Percentiles rank a stretch among this genome's conserved stretches.
Conservation (phyloP, 208 protist genomes). For the Wallacemonas sp. region DNA sequence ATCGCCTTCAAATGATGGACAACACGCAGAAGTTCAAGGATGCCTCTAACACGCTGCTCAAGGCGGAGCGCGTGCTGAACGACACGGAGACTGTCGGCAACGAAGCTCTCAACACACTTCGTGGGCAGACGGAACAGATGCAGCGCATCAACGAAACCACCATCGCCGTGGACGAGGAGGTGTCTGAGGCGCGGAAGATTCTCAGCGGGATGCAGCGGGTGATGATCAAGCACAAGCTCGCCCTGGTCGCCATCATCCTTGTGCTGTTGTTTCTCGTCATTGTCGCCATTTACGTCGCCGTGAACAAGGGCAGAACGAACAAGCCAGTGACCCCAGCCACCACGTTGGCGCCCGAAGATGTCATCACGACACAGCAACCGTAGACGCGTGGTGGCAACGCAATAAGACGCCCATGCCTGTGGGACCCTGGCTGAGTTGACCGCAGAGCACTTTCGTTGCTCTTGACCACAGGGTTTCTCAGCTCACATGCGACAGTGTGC, state of each 20-base stretch:
- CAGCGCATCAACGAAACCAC: slow-evolving; percentile 65
- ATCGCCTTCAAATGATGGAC: slow-evolving; percentile 68
- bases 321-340: background rate
- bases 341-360: slow-evolving; percentile 21
- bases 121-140: slow-evolving; percentile 68
- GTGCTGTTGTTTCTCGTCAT: slow-evolving; percentile 63
- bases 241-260: slow-evolving; percentile 53
- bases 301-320: slow-evolving; percentile 25
- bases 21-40: slow-evolving; percentile 71
- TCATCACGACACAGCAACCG: slow-evolving; percentile 24
- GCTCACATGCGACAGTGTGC: too few relatives aligned
- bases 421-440: too few relatives aligned
- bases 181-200: slow-evolving; percentile 65
- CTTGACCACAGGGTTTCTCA: too few relatives aligned
- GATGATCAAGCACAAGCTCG: slow-evolving; percentile 80
- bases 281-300: slow-evolving; percentile 57
- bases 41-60: slow-evolving; percentile 40
- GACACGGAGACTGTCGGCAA: slow-evolving; percentile 62
- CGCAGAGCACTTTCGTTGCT: too few relatives aligned
- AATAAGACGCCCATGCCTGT: too few relatives aligned
- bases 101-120: slow-evolving; percentile 54
- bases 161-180: slow-evolving; percentile 66
- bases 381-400: too few relatives aligned
- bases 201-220: slow-evolving; percentile 55
- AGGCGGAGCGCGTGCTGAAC: slow-evolving; percentile 67